A percentile compares a stretch with the other conserved stretches of the same genome.
These are phyloP conservation scores for Yamadazyma siamensis DNA, from an alignment of 1,139 yeast genomes.

Conservation along the genomic window DNA sequence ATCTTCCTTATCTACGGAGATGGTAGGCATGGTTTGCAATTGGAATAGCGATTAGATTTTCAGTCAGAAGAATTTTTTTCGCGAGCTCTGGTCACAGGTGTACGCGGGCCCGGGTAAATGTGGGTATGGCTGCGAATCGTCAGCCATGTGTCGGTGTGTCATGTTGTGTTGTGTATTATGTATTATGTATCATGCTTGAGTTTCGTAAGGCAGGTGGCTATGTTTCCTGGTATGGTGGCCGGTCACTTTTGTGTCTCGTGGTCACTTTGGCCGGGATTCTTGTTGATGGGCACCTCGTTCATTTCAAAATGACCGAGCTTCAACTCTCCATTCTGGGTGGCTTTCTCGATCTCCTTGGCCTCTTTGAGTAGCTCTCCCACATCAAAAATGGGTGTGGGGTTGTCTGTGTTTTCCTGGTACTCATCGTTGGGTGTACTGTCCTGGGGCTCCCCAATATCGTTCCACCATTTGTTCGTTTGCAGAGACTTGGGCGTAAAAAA, in stretches of 20 bases:
- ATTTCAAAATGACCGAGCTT: neutral
- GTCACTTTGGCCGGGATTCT: too few species aligned
- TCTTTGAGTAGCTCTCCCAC: constrained; percentile 44
- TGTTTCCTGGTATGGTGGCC: too few species aligned
- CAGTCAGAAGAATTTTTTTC: constrained; percentile 5
- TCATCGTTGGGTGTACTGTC: constrained; percentile 13
- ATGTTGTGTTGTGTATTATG: too few species aligned
- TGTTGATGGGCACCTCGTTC: neutral
- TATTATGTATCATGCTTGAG: too few species aligned
- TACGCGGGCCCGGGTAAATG: too few species aligned
- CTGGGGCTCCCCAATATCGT: constrained; percentile 47
- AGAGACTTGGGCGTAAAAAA: constrained; percentile 77
- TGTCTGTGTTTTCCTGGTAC: constrained; percentile 17
- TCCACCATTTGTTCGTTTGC: constrained; percentile 88
- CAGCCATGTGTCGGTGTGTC: too few species aligned
- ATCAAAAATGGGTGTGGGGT: constrained; percentile 34
- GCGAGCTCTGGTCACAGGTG: constrained; percentile 3
- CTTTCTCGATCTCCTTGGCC: constrained; percentile 40
- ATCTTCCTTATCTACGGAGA: constrained; percentile 91
- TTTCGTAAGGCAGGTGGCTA: too few species aligned
- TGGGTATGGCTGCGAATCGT: too few species aligned
- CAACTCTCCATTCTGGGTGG: neutral
- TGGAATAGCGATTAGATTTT: neutral
- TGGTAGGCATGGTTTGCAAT: constrained; percentile 76
- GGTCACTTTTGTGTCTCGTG: too few species aligned